Conservation (phyloP, 306 rosid genomes). For the Prunus mira region DNA sequence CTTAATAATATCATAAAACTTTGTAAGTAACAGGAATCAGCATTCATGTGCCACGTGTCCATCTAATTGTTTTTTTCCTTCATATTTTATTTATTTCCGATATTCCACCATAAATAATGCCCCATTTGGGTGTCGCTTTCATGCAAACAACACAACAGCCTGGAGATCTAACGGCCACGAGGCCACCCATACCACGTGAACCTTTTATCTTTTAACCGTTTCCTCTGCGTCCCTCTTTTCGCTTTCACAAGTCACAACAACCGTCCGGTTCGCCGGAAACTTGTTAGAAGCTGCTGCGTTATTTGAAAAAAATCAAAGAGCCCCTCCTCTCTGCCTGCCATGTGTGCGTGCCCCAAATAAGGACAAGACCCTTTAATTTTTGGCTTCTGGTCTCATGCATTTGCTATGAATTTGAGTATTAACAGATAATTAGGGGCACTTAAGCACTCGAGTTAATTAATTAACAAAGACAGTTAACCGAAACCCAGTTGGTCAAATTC, state of each 20-base stretch:
- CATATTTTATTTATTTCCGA: neutral
- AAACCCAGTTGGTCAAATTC: neutral
- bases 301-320: neutral
- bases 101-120: neutral
- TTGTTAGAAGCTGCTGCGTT: neutral
- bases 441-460: neutral
- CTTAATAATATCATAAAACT: neutral
- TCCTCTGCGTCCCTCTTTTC: neutral
- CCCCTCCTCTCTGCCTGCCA: neutral
- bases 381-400: neutral
- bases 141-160: neutral
- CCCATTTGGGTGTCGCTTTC: conserved; percentile 22
- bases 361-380: neutral
- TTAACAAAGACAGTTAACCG: neutral
- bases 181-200: conserved; percentile 25
- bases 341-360: neutral
- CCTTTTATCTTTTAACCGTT: conserved; percentile 20
- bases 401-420: neutral
- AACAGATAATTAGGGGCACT: neutral
- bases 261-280: conserved; percentile 10
- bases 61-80: no score
- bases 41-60: neutral
- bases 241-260: conserved; percentile 14
- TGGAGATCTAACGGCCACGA: conserved; percentile 20
- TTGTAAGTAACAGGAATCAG: neutral